Conservation (phyloP, 768 basidiomycete species). For the Tubosaeta brunneosetosa region DNA sequence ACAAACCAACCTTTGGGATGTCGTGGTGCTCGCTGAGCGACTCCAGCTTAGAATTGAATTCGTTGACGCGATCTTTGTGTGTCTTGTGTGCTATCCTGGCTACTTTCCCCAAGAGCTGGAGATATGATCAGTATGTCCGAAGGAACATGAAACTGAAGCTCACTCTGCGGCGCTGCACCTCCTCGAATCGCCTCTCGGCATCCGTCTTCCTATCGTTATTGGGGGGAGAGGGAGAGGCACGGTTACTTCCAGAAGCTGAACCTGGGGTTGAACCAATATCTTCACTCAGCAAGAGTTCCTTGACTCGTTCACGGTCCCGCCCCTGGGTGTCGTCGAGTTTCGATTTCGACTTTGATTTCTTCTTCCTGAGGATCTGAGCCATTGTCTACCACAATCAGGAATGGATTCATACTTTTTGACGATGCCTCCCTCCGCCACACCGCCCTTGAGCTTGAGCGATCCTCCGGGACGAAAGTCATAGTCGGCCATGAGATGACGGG, state of each 20-base stretch:
- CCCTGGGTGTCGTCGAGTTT: conserved; percentile 45
- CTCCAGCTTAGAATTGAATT: conserved; percentile 86
- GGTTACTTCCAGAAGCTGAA: conserved; percentile 52
- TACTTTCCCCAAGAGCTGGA: conserved; percentile 71
- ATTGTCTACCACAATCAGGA: not conserved
- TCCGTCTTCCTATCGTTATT: conserved; percentile 67
- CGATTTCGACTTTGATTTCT: conserved; percentile 71
- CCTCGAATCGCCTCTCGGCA: conserved; percentile 84
- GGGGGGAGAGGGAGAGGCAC: conserved; percentile 55
- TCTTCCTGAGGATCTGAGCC: conserved; percentile 55
- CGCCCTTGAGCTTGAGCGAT: conserved; percentile 87
- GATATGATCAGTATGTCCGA: conserved; percentile 8
- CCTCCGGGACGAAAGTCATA: conserved; percentile 84
- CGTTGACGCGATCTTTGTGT: conserved; percentile 90
- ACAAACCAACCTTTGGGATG: conserved; percentile 71
- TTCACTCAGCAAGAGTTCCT: conserved; percentile 50
- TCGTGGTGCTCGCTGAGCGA: conserved; percentile 90
- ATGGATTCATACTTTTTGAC: conserved; percentile 67
- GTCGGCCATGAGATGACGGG: conserved; percentile 57
- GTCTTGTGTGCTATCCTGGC: conserved; percentile 76
- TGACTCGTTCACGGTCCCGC: conserved; percentile 39
- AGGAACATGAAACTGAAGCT: conserved; percentile 21
- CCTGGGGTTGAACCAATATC: conserved; percentile 37
- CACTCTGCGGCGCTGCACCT: conserved; percentile 78
- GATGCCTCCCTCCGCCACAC: conserved; percentile 69